A percentile compares a stretch with the other conserved stretches of the same genome.
Evolutionary conservation across 2,329 filamentous ascomycete species (phyloP).

Genomic region (Alternaria sp.): DNA sequence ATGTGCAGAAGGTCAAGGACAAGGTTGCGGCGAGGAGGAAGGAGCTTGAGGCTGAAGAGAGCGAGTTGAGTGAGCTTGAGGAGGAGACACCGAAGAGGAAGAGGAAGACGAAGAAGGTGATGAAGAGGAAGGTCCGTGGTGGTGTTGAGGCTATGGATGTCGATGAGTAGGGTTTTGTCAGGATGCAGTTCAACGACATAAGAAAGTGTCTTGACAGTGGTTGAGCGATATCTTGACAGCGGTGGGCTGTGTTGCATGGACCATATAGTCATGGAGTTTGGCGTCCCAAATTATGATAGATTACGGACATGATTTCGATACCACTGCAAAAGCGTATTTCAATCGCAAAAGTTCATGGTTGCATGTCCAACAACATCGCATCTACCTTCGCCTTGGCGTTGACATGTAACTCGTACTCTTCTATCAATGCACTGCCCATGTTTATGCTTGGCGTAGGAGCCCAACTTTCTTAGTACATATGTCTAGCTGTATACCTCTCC

Average conservation of each 20-base stretch:
- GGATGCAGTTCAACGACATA: not conserved
- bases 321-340: conserved; percentile 35
- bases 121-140: conserved; percentile 56
- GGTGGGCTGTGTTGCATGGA: not conserved
- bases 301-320: conserved; percentile 39
- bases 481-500: too few relatives aligned
- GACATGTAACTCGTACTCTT: too few relatives aligned
- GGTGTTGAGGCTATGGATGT: conserved; percentile 60
- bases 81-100: conserved; percentile 51
- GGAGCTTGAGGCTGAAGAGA: conserved; percentile 67
- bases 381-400: not conserved
- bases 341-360: not conserved
- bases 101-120: conserved; percentile 55
- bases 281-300: conserved; percentile 34
- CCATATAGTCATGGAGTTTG: conserved; percentile 31
- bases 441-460: too few relatives aligned
- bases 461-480: too few relatives aligned
- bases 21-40: conserved; percentile 66
- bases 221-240: not conserved
- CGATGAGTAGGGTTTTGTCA: conserved; percentile 41
- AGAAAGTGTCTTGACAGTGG: not conserved
- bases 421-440: too few relatives aligned
- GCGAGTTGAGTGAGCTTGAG: conserved; percentile 51
- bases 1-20: conserved; percentile 57
- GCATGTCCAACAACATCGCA: not conserved